A percentile compares a stretch with the other conserved stretches of the same genome.
Conservation (phyloP, 305 asterid species). For the Fraxinus latifolia region DNA sequence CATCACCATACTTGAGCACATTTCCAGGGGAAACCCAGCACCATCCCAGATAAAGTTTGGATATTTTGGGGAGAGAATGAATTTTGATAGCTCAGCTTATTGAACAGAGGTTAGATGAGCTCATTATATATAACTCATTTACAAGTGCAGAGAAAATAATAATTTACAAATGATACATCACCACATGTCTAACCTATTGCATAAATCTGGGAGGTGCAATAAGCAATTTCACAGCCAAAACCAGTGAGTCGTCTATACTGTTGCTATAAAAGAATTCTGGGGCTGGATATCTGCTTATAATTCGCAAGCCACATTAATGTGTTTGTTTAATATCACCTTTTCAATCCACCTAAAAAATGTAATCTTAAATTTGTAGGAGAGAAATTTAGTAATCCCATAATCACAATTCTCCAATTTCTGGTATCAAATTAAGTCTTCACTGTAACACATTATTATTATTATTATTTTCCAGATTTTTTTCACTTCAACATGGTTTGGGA, state of each 20-base stretch:
- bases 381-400: not conserved
- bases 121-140: not conserved
- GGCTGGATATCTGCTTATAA: not conserved
- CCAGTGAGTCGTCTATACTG: not conserved
- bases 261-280: not conserved
- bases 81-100: not conserved
- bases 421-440: not conserved
- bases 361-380: not conserved
- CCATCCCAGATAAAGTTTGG: not conserved
- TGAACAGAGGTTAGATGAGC: not conserved
- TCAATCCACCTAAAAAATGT: not conserved
- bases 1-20: constrained; percentile 83
- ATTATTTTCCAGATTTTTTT: not conserved
- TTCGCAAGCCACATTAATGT: not conserved
- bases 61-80: not conserved
- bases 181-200: not conserved
- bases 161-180: not conserved
- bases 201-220: not conserved
- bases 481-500: not conserved
- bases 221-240: not conserved
- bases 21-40: constrained; percentile 60
- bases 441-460: not conserved
- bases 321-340: not conserved
- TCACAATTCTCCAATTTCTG: not conserved
- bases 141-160: not conserved